Conservation (phyloP, 2,329 filamentous ascomycete genomes). For the Ophiostoma ips region DNA sequence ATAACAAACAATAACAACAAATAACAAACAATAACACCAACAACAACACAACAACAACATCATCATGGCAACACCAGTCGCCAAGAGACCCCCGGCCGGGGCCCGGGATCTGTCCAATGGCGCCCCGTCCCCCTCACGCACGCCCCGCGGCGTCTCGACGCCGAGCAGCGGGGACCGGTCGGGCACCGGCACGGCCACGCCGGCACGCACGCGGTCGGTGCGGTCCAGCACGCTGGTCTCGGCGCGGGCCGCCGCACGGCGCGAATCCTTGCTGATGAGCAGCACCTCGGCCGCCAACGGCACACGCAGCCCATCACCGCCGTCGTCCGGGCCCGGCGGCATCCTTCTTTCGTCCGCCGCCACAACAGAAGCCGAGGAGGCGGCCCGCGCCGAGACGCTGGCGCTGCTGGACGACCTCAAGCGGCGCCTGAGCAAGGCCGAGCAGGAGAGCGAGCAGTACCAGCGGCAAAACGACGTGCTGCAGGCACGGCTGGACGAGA, state of each 20-base stretch:
- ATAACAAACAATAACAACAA: too few relatives aligned
- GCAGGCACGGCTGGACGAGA: constrained; percentile 76
- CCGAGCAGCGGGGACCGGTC: constrained; percentile 17
- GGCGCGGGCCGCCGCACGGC: constrained; percentile 48
- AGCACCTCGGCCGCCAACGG: constrained; percentile 8
- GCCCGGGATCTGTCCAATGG: not conserved
- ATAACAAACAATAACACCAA: too few relatives aligned
- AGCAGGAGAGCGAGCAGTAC: constrained; percentile 62
- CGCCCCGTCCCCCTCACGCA: constrained; percentile 30
- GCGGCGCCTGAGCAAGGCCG: constrained; percentile 67
- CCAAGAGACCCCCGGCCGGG: constrained; percentile 38
- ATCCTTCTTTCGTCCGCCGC: not conserved
- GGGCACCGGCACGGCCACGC: constrained; percentile 23
- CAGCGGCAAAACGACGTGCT: constrained; percentile 76
- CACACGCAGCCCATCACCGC: constrained; percentile 1
- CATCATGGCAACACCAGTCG: constrained; percentile 34
- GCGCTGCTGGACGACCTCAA: constrained; percentile 73
- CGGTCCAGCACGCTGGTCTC: constrained; percentile 55
- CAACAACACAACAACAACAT: not conserved
- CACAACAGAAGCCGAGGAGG: constrained; percentile 43
- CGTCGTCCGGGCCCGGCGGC: not conserved
- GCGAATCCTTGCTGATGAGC: constrained; percentile 31
- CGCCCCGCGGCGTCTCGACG: constrained; percentile 31
- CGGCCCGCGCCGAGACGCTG: constrained; percentile 65
- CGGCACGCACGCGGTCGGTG: constrained; percentile 48